A percentile compares a stretch with the other conserved stretches of the same genome.
phyloP scores from a whole-genome alignment of 495 filamentous ascomycete species.

The Trichoderma orchidacearum region DNA sequence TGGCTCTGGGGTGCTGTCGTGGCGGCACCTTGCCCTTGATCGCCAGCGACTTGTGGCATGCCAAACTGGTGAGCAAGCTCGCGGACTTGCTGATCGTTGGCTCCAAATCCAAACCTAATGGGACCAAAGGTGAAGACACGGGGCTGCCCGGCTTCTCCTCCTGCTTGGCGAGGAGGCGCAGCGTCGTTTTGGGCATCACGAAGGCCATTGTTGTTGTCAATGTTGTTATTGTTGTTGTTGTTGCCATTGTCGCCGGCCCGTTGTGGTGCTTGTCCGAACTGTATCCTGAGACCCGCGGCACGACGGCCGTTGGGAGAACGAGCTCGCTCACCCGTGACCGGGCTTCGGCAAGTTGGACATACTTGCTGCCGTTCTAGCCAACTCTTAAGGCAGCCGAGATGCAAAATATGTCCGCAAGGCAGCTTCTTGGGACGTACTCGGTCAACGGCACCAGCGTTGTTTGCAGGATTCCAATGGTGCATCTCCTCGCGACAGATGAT shows the following conservation, averaged over 20 bases:
- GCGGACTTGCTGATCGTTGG: constrained; percentile 25
- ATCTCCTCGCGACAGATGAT: constrained; percentile 98
- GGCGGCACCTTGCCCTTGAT: constrained; percentile 5
- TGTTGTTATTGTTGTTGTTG: neutral
- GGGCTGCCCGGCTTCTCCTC: constrained; percentile 38
- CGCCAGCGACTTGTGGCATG: constrained; percentile 10
- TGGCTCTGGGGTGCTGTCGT: constrained; percentile 7
- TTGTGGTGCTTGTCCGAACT: neutral
- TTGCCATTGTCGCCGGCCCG: constrained; percentile 1
- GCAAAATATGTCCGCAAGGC: constrained; percentile 89
- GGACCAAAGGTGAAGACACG: constrained; percentile 50
- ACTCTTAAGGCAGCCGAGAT: constrained; percentile 85
- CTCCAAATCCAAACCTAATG: constrained; percentile 35
- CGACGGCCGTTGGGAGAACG: neutral
- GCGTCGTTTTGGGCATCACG: constrained; percentile 10
- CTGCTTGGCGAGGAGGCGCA: constrained; percentile 36
- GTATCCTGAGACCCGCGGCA: neutral
- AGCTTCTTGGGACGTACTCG: constrained; percentile 85
- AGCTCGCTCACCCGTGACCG: constrained; percentile 36
- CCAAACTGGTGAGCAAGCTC: constrained; percentile 29
- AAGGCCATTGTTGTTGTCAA: neutral
- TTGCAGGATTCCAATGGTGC: constrained; percentile 51
- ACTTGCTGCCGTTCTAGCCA: constrained; percentile 98
- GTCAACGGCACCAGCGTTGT: constrained; percentile 45
- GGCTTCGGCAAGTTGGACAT: constrained; percentile 83